These are phyloP conservation scores for Penicillium arizonense DNA, from an alignment of 495 filamentous ascomycete species.

Conservation along the genomic window DNA sequence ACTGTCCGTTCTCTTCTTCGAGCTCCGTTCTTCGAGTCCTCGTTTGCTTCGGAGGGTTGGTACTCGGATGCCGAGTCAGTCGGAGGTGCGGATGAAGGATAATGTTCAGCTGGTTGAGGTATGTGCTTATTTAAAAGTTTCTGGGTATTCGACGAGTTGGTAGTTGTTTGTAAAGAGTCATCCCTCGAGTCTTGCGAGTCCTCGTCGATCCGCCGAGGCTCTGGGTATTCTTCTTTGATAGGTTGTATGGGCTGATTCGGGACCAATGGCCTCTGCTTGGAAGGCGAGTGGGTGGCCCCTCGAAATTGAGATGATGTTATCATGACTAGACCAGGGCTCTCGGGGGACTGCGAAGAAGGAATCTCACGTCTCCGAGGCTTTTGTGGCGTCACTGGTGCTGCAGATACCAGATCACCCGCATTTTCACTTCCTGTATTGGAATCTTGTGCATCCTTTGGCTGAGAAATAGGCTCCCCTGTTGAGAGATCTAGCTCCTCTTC, in stretches of 20 bases:
- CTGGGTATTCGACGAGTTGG: neutral
- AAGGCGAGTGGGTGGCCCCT: slow-evolving; percentile 28
- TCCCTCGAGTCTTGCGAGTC: slow-evolving; percentile 3
- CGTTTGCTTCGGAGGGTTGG: neutral
- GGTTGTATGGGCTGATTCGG: neutral
- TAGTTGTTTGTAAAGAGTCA: slow-evolving; percentile 4
- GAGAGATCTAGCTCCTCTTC: slow-evolving; percentile 25
- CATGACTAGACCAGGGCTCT: slow-evolving; percentile 40
- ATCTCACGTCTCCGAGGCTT: slow-evolving; percentile 36
- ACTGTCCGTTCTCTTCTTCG: slow-evolving; percentile 31
- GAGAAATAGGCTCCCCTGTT: slow-evolving; percentile 25
- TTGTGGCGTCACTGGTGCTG: slow-evolving; percentile 30
- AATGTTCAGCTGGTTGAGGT: neutral
- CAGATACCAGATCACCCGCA: neutral
- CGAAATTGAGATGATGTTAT: slow-evolving; percentile 43
- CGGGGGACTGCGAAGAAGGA: slow-evolving; percentile 47
- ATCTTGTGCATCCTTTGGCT: slow-evolving; percentile 11
- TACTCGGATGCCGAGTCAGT: neutral
- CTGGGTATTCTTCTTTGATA: slow-evolving; percentile 28
- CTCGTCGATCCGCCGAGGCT: neutral
- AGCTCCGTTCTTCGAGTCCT: neutral
- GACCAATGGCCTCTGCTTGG: slow-evolving; percentile 15
- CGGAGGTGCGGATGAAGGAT: neutral
- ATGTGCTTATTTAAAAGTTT: slow-evolving; percentile 2
- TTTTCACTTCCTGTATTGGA: neutral